Evolutionary conservation across 2,329 filamentous ascomycete species (phyloP).

Genomic region (Paramyrothecium sp.): DNA sequence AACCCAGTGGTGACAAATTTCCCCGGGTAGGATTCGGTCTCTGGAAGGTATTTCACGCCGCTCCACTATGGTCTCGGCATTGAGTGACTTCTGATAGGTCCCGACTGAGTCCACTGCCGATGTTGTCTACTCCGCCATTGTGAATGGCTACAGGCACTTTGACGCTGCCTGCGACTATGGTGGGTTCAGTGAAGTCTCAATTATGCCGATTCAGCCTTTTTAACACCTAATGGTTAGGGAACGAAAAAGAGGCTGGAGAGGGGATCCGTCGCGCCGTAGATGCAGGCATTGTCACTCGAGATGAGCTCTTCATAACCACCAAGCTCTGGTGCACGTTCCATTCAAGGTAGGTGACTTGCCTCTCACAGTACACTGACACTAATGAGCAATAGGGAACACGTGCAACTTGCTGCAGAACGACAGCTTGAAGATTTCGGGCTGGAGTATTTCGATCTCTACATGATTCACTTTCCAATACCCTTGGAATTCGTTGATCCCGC

Average conservation of each 20-base stretch:
- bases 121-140: constrained; percentile 43
- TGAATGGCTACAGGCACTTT: constrained; percentile 51
- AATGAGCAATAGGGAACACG: constrained; percentile 69
- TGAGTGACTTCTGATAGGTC: constrained; percentile 3
- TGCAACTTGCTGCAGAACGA: constrained; percentile 68
- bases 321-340: constrained; percentile 93
- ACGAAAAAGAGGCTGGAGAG: constrained; percentile 63
- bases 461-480: constrained; percentile 65
- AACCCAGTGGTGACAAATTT: too few relatives aligned
- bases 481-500: constrained; percentile 41
- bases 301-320: constrained; percentile 84
- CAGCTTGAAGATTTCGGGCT: constrained; percentile 77
- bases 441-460: constrained; percentile 83
- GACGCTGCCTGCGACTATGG: constrained; percentile 57
- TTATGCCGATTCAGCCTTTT: too few relatives aligned
- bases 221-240: too few relatives aligned
- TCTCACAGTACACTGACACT: too few relatives aligned
- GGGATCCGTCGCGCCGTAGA: constrained; percentile 57
- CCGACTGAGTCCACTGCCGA: too few relatives aligned
- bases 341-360: too few relatives aligned
- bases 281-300: constrained; percentile 62
- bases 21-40: constrained; percentile 66
- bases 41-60: constrained; percentile 66
- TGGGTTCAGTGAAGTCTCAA: too few relatives aligned
- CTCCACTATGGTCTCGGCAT: neutral